phyloP scores from a whole-genome alignment of 495 filamentous ascomycete species.

The Penicillium daleae region DNA sequence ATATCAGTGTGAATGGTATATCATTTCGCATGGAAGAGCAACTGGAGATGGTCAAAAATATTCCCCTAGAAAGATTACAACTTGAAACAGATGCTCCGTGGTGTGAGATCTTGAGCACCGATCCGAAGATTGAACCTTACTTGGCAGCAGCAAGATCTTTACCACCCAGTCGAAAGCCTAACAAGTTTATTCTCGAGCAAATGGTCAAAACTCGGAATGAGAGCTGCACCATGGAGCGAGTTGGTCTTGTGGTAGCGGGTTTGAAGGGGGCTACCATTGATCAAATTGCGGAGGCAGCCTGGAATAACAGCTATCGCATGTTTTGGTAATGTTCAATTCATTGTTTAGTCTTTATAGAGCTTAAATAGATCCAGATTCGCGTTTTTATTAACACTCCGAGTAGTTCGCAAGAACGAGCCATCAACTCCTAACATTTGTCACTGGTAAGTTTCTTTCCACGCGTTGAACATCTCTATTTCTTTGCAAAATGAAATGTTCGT shows the following conservation, averaged over 20 bases:
- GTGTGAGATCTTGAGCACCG: conserved; percentile 33
- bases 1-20: conserved; percentile 38
- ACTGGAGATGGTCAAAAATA: conserved; percentile 32
- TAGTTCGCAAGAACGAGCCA: too few species aligned
- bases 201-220: conserved; percentile 42
- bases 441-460: too few species aligned
- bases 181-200: conserved; percentile 32
- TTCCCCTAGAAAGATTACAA: conserved; percentile 34
- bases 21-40: conserved; percentile 34
- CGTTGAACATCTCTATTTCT: too few species aligned
- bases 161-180: conserved; percentile 31
- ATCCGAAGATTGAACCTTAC: conserved; percentile 26
- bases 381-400: too few species aligned
- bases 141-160: conserved; percentile 23
- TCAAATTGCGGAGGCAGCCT: conserved; percentile 32
- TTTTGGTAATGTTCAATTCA: conserved; percentile 31
- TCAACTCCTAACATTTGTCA: too few species aligned
- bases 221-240: conserved; percentile 36
- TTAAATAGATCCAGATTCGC: too few species aligned
- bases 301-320: conserved; percentile 38
- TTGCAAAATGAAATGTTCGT: too few species aligned
- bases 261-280: conserved; percentile 31
- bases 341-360: too few species aligned
- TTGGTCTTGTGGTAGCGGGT: conserved; percentile 36
- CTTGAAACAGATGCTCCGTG: conserved; percentile 42